Conservation (phyloP, 768 basidiomycete genomes). For the Butyriboletus loyo region DNA sequence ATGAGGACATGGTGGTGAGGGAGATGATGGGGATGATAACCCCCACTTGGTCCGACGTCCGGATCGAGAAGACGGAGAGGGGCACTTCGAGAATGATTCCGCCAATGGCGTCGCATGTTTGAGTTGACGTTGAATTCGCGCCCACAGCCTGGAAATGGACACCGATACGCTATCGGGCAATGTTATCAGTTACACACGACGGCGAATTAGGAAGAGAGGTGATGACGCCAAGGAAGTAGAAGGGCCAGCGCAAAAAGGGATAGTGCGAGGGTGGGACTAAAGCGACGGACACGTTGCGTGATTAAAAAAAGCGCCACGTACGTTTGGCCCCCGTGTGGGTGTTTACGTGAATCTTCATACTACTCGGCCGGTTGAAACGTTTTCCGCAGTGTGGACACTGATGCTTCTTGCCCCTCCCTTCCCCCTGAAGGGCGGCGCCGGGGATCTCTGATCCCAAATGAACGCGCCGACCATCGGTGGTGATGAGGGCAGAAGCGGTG, state of each 20-base stretch:
- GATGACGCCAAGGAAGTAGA: neutral
- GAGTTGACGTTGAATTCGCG: slow-evolving; percentile 81
- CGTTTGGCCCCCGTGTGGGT: slow-evolving; percentile 40
- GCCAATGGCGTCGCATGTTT: slow-evolving; percentile 79
- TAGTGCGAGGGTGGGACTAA: slow-evolving; percentile 7
- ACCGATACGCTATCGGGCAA: slow-evolving; percentile 56
- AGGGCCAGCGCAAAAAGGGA: slow-evolving; percentile 5
- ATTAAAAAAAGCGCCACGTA: slow-evolving; percentile 23
- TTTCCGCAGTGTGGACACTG: slow-evolving; percentile 38
- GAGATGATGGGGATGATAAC: slow-evolving; percentile 17
- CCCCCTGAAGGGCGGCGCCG: slow-evolving; percentile 25
- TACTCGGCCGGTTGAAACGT: slow-evolving; percentile 42
- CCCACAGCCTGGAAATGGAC: slow-evolving; percentile 71
- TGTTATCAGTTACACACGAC: slow-evolving; percentile 12
- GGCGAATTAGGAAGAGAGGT: neutral
- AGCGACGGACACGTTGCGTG: slow-evolving; percentile 23
- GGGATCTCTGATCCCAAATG: slow-evolving; percentile 31
- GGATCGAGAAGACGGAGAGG: slow-evolving; percentile 23
- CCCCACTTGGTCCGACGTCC: slow-evolving; percentile 8
- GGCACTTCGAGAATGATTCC: slow-evolving; percentile 51
- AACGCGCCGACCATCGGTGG: slow-evolving; percentile 27
- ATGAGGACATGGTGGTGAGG: slow-evolving; percentile 19
- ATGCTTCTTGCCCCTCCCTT: slow-evolving; percentile 36
- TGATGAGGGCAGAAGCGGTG: slow-evolving; percentile 25
- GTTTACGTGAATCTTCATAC: slow-evolving; percentile 42